phyloP scores from a whole-genome alignment of 2,329 filamentous ascomycete species.

The Fusarium palustre region DNA sequence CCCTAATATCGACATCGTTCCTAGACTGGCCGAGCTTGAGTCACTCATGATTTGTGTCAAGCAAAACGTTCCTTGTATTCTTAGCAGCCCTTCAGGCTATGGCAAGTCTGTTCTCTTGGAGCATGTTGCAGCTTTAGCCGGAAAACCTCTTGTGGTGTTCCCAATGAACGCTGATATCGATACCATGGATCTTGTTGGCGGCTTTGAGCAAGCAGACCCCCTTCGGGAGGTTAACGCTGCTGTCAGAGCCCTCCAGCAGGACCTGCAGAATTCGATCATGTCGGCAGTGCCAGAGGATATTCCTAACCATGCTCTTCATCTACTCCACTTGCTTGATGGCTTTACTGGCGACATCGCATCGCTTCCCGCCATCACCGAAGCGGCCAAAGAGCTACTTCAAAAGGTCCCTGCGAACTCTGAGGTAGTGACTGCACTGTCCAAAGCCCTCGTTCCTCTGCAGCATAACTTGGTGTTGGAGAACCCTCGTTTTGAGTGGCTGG shows the following conservation, averaged over 20 bases:
- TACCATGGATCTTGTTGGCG: slow-evolving; percentile 95
- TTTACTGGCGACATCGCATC: slow-evolving; percentile 54
- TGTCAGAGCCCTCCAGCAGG: slow-evolving; percentile 62
- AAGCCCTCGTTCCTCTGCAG: slow-evolving; percentile 63
- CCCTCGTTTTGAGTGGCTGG: slow-evolving; percentile 94
- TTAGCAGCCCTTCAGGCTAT: slow-evolving; percentile 85
- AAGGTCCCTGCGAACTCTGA: slow-evolving; percentile 58
- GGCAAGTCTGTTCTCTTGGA: slow-evolving; percentile 87
- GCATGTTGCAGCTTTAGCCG: slow-evolving; percentile 82
- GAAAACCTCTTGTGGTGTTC: slow-evolving; percentile 82
- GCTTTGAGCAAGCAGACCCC: slow-evolving; percentile 93
- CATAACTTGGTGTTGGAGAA: slow-evolving; percentile 71
- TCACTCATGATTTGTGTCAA: slow-evolving; percentile 88
- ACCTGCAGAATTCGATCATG: slow-evolving; percentile 64
- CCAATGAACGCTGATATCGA: slow-evolving; percentile 95
- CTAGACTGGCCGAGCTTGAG: slow-evolving; percentile 79
- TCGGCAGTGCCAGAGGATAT: slow-evolving; percentile 60
- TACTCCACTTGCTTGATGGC: slow-evolving; percentile 64
- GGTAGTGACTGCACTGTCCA: slow-evolving; percentile 61
- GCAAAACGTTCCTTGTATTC: slow-evolving; percentile 87
- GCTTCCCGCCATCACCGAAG: slow-evolving; percentile 54
- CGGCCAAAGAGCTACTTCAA: slow-evolving; percentile 55
- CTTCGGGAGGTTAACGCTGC: slow-evolving; percentile 74
- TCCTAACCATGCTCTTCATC: slow-evolving; percentile 60
- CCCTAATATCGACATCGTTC: slow-evolving; percentile 62